These are phyloP conservation scores for Ballota nigra DNA, from an alignment of 257 asterid species.

Conservation along the genomic window DNA sequence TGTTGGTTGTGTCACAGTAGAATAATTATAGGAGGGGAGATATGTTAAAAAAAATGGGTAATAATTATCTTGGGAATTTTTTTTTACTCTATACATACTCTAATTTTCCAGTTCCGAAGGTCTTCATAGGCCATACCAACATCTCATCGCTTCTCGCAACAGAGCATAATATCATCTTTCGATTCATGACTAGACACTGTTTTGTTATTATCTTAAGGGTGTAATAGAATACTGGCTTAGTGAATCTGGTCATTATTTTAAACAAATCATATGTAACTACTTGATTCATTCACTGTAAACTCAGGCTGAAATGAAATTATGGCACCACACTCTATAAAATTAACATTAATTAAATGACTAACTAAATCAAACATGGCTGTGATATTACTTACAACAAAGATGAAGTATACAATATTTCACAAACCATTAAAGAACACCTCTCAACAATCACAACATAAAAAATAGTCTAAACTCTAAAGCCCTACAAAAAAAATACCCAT, in stretches of 20 bases:
- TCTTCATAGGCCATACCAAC: slow-evolving; percentile 69
- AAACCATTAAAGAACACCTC: slow-evolving; percentile 27
- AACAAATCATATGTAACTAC: slow-evolving; percentile 10
- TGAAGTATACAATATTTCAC: slow-evolving; percentile 24
- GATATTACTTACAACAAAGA: slow-evolving; percentile 21
- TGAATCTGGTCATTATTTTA: slow-evolving; percentile 15
- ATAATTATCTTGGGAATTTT: too few species aligned
- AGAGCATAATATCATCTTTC: slow-evolving; percentile 17
- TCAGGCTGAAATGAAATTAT: not conserved
- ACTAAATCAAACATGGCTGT: slow-evolving; percentile 26
- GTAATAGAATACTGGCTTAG: slow-evolving; percentile 19
- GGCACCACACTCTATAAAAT: too few species aligned
- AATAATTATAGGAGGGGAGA: too few species aligned
- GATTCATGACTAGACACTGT: slow-evolving; percentile 13
- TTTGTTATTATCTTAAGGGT: slow-evolving; percentile 14
- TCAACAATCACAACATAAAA: slow-evolving; percentile 21
- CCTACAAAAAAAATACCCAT: slow-evolving; percentile 38
- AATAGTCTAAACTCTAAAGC: slow-evolving; percentile 28
- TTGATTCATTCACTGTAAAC: not conserved
- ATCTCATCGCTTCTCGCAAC: slow-evolving; percentile 57
- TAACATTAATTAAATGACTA: not conserved
- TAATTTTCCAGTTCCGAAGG: slow-evolving; percentile 88
- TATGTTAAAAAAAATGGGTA: too few species aligned
- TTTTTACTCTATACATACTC: too few species aligned
- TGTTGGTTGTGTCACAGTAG: too few species aligned